Evolutionary conservation across 192 early-diverging fungal species (phyloP).

Genomic region (Haplosporangium gracile): DNA sequence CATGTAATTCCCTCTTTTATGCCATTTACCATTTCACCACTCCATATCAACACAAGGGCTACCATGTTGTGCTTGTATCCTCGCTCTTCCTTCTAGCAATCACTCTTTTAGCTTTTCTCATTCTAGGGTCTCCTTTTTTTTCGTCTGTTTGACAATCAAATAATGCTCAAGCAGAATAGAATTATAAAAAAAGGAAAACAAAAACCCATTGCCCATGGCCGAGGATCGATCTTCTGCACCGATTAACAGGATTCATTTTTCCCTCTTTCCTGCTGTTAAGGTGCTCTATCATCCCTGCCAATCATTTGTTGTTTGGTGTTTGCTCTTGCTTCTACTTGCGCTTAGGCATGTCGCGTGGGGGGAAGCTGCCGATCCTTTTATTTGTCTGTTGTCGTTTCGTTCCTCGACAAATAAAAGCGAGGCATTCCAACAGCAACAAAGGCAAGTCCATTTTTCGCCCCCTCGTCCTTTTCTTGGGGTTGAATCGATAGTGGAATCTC

Average conservation of each 20-base stretch:
- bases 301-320: not conserved
- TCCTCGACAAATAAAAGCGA: conserved; percentile 20
- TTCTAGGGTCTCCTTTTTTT: not conserved
- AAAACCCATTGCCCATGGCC: not conserved
- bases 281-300: not conserved
- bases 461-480: conserved; percentile 24
- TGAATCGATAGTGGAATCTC: conserved; percentile 46
- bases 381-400: not conserved
- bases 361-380: not conserved
- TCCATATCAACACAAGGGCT: not conserved
- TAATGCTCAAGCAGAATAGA: not conserved
- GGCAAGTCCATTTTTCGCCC: not conserved
- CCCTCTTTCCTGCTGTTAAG: not conserved
- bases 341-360: not conserved
- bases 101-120: not conserved
- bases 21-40: not conserved
- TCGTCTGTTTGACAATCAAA: not conserved
- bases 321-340: not conserved
- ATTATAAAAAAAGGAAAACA: not conserved
- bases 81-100: not conserved
- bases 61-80: not conserved
- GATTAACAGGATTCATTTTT: not conserved
- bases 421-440: conserved; percentile 39
- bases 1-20: not conserved
- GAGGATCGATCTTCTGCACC: not conserved